phyloP scores from a whole-genome alignment of 176 grass and related monocot species.

The Themeda triandra region DNA sequence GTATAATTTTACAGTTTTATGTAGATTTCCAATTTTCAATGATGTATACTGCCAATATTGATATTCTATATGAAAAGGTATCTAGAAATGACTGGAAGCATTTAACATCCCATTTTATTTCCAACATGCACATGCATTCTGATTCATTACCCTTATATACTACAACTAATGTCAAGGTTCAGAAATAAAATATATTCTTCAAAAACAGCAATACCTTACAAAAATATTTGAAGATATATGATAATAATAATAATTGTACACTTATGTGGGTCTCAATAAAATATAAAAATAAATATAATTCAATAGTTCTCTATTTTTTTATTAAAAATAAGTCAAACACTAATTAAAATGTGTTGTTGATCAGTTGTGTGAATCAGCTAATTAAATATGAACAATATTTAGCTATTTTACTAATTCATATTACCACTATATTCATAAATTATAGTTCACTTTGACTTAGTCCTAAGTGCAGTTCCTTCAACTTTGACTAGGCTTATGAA shows the following conservation, averaged over 20 bases:
- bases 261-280: neutral
- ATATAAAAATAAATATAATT: neutral
- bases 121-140: neutral
- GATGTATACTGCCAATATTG: neutral
- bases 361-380: neutral
- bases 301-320: neutral
- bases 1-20: conserved; percentile 15
- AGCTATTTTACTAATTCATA: neutral
- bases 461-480: neutral
- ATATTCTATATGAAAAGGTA: neutral
- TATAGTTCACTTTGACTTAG: neutral
- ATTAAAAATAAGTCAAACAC: neutral
- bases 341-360: neutral
- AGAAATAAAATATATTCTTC: neutral
- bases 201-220: neutral
- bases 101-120: neutral
- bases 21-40: neutral
- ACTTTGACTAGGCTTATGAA: neutral
- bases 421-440: neutral
- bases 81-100: neutral
- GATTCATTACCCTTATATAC: neutral
- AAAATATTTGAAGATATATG: neutral
- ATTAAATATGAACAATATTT: neutral
- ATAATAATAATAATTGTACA: neutral
- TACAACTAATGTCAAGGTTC: neutral